Base-by-base conservation (phyloP, 495 filamentous ascomycete genomes). In the Daldinia loculata region DNA sequence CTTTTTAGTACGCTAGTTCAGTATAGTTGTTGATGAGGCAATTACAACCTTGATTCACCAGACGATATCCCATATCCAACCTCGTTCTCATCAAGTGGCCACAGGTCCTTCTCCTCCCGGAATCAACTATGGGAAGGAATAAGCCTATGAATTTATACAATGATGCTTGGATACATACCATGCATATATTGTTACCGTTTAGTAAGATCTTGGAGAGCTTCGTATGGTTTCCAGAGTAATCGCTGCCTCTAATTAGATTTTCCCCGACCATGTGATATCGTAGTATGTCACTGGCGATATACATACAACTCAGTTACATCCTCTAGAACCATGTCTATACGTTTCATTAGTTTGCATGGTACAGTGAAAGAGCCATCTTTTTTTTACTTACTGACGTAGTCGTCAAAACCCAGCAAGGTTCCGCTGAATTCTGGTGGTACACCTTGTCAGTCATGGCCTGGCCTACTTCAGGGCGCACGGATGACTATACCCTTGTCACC, bases 171-270 rank as follows among this genome's bases (percentile, higher is more conserved):
- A 24, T 61, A 56, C 76, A 29, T 86, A 97, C 95, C 95, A 99
- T 99, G 92, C 95, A 98, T 62, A 99, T 91, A 75, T 98, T 98
- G 80, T 99, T 99, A 38, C 95, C 95, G 74, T 98, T 98, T n/a
- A 99, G 84, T 26, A 99, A 80, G 53, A 98, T 95, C 85, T 97
- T 97, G 17, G 92, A 87, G 19, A 98, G 89, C 80, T 97, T 96
- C 17, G 88, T 91, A 72, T 93, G 89, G 66, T 90, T 85, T 67
- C 94, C 95, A 15, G 88, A 89, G 80, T 95, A 97, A 80, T 99
- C 95, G 76, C 94, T 98, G 57, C n/a, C 34, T 60, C 27, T 41
- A 38, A 74, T 63, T 71, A 55, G 63, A 38, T n/a, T 43, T 19
- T 22, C 8, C 8, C 30, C 9, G 24, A 48, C 24, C 17, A 11